Evolutionary conservation across 2,329 filamentous ascomycete species (phyloP).

Genomic region (Thielaviopsis punctulata): DNA sequence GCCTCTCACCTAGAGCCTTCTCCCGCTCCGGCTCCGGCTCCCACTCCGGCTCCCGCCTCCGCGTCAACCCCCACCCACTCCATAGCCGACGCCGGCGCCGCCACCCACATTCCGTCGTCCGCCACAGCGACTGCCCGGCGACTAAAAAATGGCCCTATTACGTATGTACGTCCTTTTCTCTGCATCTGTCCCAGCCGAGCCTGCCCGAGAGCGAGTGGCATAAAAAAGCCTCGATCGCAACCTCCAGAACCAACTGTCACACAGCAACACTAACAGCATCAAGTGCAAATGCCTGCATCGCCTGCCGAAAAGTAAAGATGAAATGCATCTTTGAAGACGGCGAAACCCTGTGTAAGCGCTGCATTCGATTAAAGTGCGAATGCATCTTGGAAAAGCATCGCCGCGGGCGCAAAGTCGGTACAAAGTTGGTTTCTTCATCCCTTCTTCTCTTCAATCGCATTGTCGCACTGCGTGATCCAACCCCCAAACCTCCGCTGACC

Average conservation of each 20-base stretch:
- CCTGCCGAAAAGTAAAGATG: conserved; percentile 24
- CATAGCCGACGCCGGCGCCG: neutral
- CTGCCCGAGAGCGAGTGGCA: too few relatives aligned
- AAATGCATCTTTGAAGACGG: conserved; percentile 18
- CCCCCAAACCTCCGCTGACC: neutral
- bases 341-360: conserved; percentile 20
- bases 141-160: conserved; percentile 11
- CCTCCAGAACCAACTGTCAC: neutral
- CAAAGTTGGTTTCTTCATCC: conserved; percentile 17
- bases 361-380: conserved; percentile 21
- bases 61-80: neutral
- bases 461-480: conserved; percentile 5
- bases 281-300: conserved; percentile 19
- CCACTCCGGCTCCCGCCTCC: neutral
- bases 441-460: neutral
- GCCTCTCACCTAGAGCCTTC: neutral
- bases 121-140: conserved; percentile 2
- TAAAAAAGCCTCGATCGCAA: neutral
- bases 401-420: conserved; percentile 22
- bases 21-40: neutral
- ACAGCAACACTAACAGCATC: neutral
- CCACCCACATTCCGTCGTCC: neutral
- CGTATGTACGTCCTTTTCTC: conserved; percentile 4
- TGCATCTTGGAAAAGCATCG: conserved; percentile 24
- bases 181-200: too few relatives aligned